Evolutionary conservation across 129 eudicot genomes (phyloP).

Genomic region (Dittrichia graveolens): DNA sequence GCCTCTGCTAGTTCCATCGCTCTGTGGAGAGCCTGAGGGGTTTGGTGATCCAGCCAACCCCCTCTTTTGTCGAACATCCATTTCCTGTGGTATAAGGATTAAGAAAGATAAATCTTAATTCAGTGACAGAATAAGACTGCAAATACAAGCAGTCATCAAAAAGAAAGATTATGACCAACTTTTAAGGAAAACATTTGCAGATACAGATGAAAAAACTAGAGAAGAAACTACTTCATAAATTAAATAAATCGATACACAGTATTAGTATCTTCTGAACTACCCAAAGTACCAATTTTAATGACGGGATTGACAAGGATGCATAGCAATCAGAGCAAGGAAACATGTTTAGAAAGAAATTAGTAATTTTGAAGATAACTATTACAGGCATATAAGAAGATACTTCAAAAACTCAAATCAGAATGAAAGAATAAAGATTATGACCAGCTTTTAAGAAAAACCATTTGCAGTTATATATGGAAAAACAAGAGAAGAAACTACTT

Average conservation of each 20-base stretch:
- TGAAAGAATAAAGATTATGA: conserved; percentile 13
- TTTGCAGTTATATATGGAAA: conserved; percentile 8
- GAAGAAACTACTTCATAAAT: conserved; percentile 12
- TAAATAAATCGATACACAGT: neutral
- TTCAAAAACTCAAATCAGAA: conserved; percentile 13
- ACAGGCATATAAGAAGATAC: conserved; percentile 1
- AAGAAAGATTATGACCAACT: conserved; percentile 9
- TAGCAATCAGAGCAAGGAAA: conserved; percentile 10
- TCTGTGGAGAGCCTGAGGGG: conserved; percentile 73
- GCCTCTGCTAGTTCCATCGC: conserved; percentile 58
- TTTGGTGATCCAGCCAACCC: conserved; percentile 76
- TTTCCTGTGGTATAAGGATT: conserved; percentile 57
- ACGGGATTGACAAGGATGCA: conserved; percentile 13
- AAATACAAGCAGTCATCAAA: conserved; percentile 7
- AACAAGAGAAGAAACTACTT: neutral
- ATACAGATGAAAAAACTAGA: neutral
- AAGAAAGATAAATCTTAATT: conserved; percentile 13
- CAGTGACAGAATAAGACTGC: conserved; percentile 13
- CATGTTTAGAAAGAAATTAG: neutral
- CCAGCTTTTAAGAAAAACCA: neutral
- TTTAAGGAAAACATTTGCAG: neutral
- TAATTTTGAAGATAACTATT: neutral
- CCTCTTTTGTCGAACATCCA: conserved; percentile 75
- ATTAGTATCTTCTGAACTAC: conserved; percentile 6
- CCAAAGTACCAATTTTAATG: conserved; percentile 3